These are phyloP conservation scores for Lactarius sanguifluus DNA, from an alignment of 768 basidiomycete genomes.

Conservation along the genomic window DNA sequence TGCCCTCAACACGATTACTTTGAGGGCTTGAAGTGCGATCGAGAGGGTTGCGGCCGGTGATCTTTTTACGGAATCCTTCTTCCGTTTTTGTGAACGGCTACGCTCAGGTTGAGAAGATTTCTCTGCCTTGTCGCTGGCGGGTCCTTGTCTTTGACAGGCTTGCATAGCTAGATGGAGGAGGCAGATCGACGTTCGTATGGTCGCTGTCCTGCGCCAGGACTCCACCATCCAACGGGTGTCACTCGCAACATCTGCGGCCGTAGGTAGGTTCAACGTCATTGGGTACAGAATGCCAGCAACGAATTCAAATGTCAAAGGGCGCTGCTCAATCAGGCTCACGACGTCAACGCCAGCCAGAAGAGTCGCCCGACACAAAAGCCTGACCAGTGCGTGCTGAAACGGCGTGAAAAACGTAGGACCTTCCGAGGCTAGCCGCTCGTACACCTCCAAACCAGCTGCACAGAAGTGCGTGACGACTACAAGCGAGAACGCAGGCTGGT, in stretches of 20 bases:
- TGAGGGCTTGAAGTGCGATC: slow-evolving; percentile 63
- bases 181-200: slow-evolving; percentile 58
- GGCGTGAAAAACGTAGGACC: slow-evolving; percentile 36
- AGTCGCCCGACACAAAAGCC: slow-evolving; percentile 40
- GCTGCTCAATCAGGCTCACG: slow-evolving; percentile 56
- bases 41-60: slow-evolving; percentile 39
- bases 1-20: slow-evolving; percentile 63
- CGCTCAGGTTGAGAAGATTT: slow-evolving; percentile 39
- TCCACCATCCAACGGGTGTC: slow-evolving; percentile 47
- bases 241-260: slow-evolving; percentile 44
- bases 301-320: slow-evolving; percentile 55
- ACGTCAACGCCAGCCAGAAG: slow-evolving; percentile 53
- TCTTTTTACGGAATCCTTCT: slow-evolving; percentile 31
- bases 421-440: slow-evolving; percentile 38
- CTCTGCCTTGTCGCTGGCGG: slow-evolving; percentile 32
- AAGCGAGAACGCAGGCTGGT: slow-evolving; percentile 50
- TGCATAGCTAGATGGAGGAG: slow-evolving; percentile 58
- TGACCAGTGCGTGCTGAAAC: slow-evolving; percentile 34
- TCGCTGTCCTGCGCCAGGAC: slow-evolving; percentile 45
- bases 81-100: slow-evolving; percentile 48
- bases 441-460: slow-evolving; percentile 39
- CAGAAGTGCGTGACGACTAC: slow-evolving; percentile 39
- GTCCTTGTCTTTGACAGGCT: slow-evolving; percentile 44
- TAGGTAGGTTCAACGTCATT: slow-evolving; percentile 54
- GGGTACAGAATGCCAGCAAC: slow-evolving; percentile 66